These are phyloP conservation scores for Gentiana straminea DNA, from an alignment of 257 asterid genomes.

Conservation along the genomic window DNA sequence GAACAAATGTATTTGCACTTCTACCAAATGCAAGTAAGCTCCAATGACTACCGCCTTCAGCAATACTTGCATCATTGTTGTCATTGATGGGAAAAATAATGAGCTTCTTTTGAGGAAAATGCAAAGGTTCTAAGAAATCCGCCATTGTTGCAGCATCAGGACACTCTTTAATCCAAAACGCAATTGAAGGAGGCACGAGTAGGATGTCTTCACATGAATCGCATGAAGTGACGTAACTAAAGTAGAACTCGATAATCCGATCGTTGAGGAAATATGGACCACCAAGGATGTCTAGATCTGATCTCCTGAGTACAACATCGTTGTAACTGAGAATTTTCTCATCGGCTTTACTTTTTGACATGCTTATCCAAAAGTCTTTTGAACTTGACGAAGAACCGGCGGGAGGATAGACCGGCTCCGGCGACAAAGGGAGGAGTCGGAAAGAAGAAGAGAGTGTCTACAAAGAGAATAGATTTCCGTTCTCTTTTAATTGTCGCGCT, in stretches of 20 bases:
- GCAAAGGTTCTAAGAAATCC: conserved; percentile 61
- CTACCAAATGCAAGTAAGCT: conserved; percentile 61
- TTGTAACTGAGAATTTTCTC: conserved; percentile 70
- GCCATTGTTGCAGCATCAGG: conserved; percentile 34
- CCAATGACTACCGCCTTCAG: conserved; percentile 85
- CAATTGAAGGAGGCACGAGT: conserved; percentile 61
- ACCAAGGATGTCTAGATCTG: conserved; percentile 57
- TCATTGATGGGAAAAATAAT: conserved; percentile 71
- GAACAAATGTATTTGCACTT: conserved; percentile 42
- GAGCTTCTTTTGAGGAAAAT: conserved; percentile 39
- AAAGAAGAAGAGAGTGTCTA: too few relatives aligned
- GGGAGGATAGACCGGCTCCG: too few relatives aligned
- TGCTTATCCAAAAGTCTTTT: not conserved
- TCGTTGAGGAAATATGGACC: conserved; percentile 74
- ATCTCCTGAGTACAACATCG: conserved; percentile 61
- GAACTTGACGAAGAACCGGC: not conserved
- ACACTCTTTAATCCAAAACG: conserved; percentile 86
- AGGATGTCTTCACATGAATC: conserved; percentile 46
- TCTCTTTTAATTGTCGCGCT: too few relatives aligned
- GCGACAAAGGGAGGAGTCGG: too few relatives aligned
- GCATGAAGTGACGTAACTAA: conserved; percentile 48
- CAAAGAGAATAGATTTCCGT: too few relatives aligned
- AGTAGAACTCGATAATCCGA: conserved; percentile 75
- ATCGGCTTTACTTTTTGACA: conserved; percentile 26
- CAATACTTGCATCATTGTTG: conserved; percentile 42